Conservation (phyloP, 257 asterid species). For the Coffea canephora region DNA sequence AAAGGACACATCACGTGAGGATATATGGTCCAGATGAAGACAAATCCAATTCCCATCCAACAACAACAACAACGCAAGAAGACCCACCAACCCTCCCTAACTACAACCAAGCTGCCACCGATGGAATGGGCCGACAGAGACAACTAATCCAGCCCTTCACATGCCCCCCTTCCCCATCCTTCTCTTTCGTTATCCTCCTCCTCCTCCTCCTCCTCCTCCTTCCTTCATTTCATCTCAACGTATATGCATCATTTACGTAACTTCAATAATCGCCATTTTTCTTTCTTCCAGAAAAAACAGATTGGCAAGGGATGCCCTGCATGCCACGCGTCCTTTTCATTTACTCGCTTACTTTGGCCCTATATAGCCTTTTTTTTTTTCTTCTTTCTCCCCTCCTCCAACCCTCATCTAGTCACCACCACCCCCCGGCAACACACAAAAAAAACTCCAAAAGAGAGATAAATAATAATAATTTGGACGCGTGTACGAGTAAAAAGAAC, state of each 20-base stretch:
- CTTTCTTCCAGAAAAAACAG: too few species aligned
- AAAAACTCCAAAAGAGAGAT: too few species aligned
- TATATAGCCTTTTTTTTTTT: too few species aligned
- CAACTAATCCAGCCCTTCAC: not conserved
- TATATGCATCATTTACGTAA: too few species aligned
- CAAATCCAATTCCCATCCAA: not conserved
- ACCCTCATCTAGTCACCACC: too few species aligned
- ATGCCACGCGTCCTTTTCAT: not conserved
- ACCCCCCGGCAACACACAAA: too few species aligned
- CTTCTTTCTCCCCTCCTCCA: too few species aligned
- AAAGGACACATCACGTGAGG: not conserved
- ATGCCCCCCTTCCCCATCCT: not conserved
- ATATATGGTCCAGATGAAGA: too few species aligned
- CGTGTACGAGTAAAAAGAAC: not conserved
- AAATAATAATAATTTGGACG: too few species aligned
- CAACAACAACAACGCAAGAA: not conserved
- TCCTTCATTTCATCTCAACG: not conserved
- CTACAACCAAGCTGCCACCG: not conserved
- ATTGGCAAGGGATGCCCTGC: not conserved
- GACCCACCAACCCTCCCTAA: not conserved
- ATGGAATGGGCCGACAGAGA: conserved; percentile 3
- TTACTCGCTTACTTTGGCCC: not conserved
- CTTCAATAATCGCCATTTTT: not conserved
- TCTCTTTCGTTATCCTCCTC: not conserved
- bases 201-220: not conserved